Conservation (phyloP, 2,329 filamentous ascomycete genomes). For the Sarocladiaceae sp. region DNA sequence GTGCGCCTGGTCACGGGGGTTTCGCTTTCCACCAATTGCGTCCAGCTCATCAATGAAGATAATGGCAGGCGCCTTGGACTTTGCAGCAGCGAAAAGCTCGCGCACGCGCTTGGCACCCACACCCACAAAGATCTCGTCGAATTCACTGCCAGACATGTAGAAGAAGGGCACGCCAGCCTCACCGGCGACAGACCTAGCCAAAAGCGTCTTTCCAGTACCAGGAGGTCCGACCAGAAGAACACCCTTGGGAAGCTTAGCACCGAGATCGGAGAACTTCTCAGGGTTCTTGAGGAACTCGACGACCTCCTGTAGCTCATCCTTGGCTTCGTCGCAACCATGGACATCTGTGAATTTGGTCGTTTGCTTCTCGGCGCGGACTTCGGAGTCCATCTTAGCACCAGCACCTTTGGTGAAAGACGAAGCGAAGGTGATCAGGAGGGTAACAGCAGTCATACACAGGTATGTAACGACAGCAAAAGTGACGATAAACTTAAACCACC, state of each 20-base stretch:
- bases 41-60: slow-evolving; percentile 95
- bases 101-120: slow-evolving; percentile 95
- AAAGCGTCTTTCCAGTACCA: slow-evolving; percentile 93
- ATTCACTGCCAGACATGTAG: slow-evolving; percentile 99
- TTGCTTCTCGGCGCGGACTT: slow-evolving; percentile 90
- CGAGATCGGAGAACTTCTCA: slow-evolving; percentile 87
- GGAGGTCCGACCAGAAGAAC: slow-evolving; percentile 92
- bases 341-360: slow-evolving; percentile 90
- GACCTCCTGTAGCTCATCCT: slow-evolving; percentile 94
- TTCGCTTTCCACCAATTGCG: slow-evolving; percentile 90
- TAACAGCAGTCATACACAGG: slow-evolving; percentile 72
- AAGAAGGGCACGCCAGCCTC: slow-evolving; percentile 98
- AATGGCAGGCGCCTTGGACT: slow-evolving; percentile 83
- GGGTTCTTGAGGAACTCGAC: slow-evolving; percentile 95
- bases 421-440: slow-evolving; percentile 77
- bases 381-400: slow-evolving; percentile 66
- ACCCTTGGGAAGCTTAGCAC: slow-evolving; percentile 95
- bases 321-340: slow-evolving; percentile 95
- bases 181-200: slow-evolving; percentile 91
- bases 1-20: slow-evolving; percentile 88
- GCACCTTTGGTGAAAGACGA: slow-evolving; percentile 61
- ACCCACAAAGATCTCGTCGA: slow-evolving; percentile 97
- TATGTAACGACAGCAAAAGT: slow-evolving; percentile 78
- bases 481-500: slow-evolving; percentile 84
- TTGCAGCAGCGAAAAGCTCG: slow-evolving; percentile 81